Conservation (phyloP, 2,329 filamentous ascomycete genomes). For the Mollisiaceae sp. region DNA sequence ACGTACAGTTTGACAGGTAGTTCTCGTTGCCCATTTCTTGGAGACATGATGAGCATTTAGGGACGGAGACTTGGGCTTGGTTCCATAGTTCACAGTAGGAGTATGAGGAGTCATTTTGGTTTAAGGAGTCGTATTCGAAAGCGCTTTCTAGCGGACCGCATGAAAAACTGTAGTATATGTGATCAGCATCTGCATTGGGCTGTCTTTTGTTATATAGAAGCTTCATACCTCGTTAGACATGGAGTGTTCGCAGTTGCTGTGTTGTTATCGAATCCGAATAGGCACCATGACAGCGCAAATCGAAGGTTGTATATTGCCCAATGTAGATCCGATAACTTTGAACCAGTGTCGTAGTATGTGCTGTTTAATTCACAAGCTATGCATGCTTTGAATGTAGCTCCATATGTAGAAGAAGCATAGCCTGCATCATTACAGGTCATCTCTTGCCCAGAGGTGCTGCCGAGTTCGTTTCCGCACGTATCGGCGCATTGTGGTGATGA, state of each 20-base stretch:
- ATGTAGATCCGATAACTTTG: conserved; percentile 57
- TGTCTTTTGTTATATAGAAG: too few species aligned
- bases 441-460: not conserved
- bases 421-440: conserved; percentile 22
- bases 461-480: not conserved
- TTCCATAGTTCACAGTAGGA: conserved; percentile 61
- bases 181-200: conserved; percentile 9
- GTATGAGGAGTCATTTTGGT: conserved; percentile 51
- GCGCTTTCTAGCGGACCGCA: conserved; percentile 56
- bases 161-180: conserved; percentile 48
- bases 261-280: conserved; percentile 56
- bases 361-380: conserved; percentile 48
- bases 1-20: conserved; percentile 60
- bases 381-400: conserved; percentile 34
- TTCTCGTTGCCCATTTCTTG: conserved; percentile 43
- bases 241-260: conserved; percentile 48
- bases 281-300: conserved; percentile 59
- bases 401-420: conserved; percentile 26
- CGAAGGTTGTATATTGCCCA: conserved; percentile 63
- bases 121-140: conserved; percentile 56
- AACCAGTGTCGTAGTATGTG: conserved; percentile 47
- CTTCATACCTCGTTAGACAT: conserved; percentile 55
- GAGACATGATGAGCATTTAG: conserved; percentile 57
- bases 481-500: conserved; percentile 9
- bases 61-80: conserved; percentile 43